phyloP scores from a whole-genome alignment of 2,329 filamentous ascomycete species.

The Diplodia sapinea region DNA sequence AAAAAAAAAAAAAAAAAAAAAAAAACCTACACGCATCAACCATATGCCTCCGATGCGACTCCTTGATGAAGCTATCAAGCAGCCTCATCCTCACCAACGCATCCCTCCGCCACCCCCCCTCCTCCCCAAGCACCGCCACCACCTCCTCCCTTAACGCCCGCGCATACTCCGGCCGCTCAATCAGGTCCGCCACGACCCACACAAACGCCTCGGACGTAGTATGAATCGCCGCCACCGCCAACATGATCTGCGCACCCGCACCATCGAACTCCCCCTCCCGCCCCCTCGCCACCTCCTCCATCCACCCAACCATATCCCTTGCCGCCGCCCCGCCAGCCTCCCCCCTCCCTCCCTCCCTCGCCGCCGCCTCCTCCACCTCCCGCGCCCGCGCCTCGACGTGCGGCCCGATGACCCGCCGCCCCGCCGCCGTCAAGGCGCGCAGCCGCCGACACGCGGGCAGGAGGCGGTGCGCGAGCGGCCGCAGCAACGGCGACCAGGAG shows the following conservation, averaged over 20 bases:
- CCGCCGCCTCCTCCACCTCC: too few relatives aligned
- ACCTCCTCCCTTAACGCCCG: slow-evolving; percentile 32
- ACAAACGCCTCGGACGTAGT: not conserved
- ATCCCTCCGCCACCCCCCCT: slow-evolving; percentile 13
- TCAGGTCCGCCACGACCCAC: slow-evolving; percentile 31
- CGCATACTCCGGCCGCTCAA: slow-evolving; percentile 34
- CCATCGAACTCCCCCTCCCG: not conserved
- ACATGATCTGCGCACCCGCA: slow-evolving; percentile 11
- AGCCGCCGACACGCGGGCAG: not conserved
- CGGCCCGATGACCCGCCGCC: not conserved
- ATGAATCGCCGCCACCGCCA: slow-evolving; percentile 35
- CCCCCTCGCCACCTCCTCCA: slow-evolving; percentile 13
- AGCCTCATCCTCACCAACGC: slow-evolving; percentile 27
- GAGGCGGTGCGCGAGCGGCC: slow-evolving; percentile 35
- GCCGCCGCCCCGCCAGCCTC: not conserved
- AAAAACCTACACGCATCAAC: slow-evolving; percentile 2
- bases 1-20: too few relatives aligned
- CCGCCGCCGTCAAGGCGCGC: not conserved
- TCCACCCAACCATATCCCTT: slow-evolving; percentile 8
- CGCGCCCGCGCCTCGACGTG: not conserved
- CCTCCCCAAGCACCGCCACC: not conserved
- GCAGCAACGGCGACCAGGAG: slow-evolving; percentile 44
- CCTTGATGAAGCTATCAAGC: slow-evolving; percentile 35
- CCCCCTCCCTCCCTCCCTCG: not conserved
- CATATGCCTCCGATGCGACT: slow-evolving; percentile 23